Conservation (phyloP, 768 basidiomycete genomes). For the Leucocoprinus leucothites region DNA sequence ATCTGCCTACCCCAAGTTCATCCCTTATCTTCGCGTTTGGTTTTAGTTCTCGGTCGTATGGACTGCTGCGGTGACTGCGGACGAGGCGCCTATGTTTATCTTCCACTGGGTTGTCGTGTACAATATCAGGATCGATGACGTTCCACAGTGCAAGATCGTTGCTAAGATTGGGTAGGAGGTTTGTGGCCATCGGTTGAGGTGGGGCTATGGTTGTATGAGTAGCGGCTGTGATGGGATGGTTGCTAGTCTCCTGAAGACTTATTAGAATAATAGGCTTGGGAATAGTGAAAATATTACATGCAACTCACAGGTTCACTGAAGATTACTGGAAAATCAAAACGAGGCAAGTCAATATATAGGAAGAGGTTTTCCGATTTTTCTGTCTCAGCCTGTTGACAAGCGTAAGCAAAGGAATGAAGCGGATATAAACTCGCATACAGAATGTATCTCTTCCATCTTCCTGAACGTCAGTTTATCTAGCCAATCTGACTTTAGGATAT, state of each 20-base stretch:
- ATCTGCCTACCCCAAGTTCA: slow-evolving; percentile 72
- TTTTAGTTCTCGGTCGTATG: slow-evolving; percentile 92
- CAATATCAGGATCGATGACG: slow-evolving; percentile 87
- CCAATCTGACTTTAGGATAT: slow-evolving; percentile 94
- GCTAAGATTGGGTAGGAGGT: slow-evolving; percentile 48
- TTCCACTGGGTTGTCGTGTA: slow-evolving; percentile 93
- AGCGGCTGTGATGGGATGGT: slow-evolving; percentile 21
- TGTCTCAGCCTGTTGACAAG: slow-evolving; percentile 65
- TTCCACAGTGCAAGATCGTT: slow-evolving; percentile 80
- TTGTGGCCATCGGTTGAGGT: slow-evolving; percentile 41
- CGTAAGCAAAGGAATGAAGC: neutral
- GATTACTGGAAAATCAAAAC: slow-evolving; percentile 96
- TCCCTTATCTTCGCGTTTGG: slow-evolving; percentile 96
- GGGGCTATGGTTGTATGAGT: slow-evolving; percentile 37
- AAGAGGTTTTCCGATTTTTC: slow-evolving; percentile 93
- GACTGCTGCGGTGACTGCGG: slow-evolving; percentile 92
- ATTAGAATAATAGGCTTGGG: slow-evolving; percentile 26
- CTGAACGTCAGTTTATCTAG: slow-evolving; percentile 90
- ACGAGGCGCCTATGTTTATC: slow-evolving; percentile 94
- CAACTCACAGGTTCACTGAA: slow-evolving; percentile 81
- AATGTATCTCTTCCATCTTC: slow-evolving; percentile 93
- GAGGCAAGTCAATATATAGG: slow-evolving; percentile 91
- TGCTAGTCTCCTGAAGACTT: slow-evolving; percentile 4
- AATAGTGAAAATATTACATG: too few species aligned
- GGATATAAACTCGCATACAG: slow-evolving; percentile 44